Evolutionary conservation across 352 stramenopile genomes (phyloP).

Genomic region (Phytophthora crassamura): DNA sequence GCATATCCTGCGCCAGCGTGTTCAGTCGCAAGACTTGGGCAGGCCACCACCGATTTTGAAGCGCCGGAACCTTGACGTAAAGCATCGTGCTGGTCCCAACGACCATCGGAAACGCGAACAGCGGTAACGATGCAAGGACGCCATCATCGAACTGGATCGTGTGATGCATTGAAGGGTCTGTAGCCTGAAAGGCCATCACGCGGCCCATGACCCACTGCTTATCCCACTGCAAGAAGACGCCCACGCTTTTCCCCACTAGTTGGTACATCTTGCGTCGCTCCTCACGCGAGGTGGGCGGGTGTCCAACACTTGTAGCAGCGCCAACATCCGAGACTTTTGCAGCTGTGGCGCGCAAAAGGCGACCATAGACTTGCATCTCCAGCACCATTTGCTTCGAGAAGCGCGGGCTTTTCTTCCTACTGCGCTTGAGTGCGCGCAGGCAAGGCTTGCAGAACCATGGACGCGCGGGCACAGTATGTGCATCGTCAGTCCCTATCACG

Average conservation of each 20-base stretch:
- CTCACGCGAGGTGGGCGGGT: constrained; percentile 48
- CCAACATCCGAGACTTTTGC: constrained; percentile 67
- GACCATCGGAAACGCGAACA: constrained; percentile 76
- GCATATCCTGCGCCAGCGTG: constrained; percentile 54
- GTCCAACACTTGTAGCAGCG: constrained; percentile 49
- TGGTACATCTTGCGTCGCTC: constrained; percentile 63
- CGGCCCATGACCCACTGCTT: constrained; percentile 82
- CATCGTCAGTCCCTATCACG: constrained; percentile 50
- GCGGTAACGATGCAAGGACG: constrained; percentile 56
- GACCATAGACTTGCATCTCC: constrained; percentile 83
- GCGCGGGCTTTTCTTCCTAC: constrained; percentile 77
- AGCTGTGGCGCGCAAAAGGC: constrained; percentile 66
- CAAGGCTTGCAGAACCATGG: constrained; percentile 82
- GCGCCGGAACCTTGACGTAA: constrained; percentile 68
- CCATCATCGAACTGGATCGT: constrained; percentile 79
- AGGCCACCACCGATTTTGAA: constrained; percentile 79
- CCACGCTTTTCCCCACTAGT: constrained; percentile 75
- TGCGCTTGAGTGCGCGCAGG: constrained; percentile 72
- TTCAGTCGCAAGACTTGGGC: constrained; percentile 77
- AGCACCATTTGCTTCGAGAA: constrained; percentile 89
- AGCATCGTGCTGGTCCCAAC: constrained; percentile 71
- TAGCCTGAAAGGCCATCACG: constrained; percentile 66
- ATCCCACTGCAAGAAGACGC: constrained; percentile 76
- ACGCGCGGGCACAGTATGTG: constrained; percentile 48
- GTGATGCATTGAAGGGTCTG: constrained; percentile 57